Conservation (phyloP, 2,329 filamentous ascomycete genomes). For the Xylaria arbuscula region DNA sequence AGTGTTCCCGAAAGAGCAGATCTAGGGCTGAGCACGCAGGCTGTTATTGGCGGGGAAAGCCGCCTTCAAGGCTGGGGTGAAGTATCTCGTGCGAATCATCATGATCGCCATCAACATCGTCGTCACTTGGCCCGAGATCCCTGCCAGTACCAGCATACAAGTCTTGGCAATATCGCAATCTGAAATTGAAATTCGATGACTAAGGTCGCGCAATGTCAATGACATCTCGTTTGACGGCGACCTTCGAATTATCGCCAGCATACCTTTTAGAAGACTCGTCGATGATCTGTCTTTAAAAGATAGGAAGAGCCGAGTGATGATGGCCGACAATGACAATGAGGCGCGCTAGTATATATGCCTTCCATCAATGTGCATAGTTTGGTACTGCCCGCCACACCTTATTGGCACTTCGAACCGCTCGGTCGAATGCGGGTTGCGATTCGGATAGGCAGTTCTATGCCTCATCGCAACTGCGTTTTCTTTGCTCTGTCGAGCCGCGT, state of each 20-base stretch:
- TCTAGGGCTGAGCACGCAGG: constrained; percentile 34
- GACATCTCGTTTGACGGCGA: constrained; percentile 4
- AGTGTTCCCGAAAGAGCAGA: constrained; percentile 34
- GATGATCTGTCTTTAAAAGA: background rate
- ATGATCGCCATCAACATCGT: constrained; percentile 29
- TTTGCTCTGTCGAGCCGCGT: constrained; percentile 12
- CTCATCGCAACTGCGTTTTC: background rate
- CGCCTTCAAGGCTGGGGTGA: constrained; percentile 27
- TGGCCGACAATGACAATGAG: background rate
- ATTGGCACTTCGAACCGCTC: constrained; percentile 10
- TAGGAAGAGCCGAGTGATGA: background rate
- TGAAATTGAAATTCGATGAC: constrained; percentile 19
- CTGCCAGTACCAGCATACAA: constrained; percentile 2
- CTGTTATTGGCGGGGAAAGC: constrained; percentile 29
- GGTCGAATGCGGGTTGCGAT: background rate
- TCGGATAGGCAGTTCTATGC: background rate
- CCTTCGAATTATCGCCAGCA: background rate
- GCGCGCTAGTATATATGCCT: constrained; percentile 4
- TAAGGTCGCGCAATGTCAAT: constrained; percentile 7
- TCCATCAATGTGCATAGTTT: constrained; percentile 1
- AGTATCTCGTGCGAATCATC: constrained; percentile 22
- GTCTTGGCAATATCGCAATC: constrained; percentile 22
- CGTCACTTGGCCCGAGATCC: constrained; percentile 24
- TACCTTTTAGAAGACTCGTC: constrained; percentile 1
- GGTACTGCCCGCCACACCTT: constrained; percentile 18